A percentile compares a stretch with the other conserved stretches of the same genome.
Evolutionary conservation across 1,284 basidiomycete species (phyloP).

Genomic region (Puccinia horiana): DNA sequence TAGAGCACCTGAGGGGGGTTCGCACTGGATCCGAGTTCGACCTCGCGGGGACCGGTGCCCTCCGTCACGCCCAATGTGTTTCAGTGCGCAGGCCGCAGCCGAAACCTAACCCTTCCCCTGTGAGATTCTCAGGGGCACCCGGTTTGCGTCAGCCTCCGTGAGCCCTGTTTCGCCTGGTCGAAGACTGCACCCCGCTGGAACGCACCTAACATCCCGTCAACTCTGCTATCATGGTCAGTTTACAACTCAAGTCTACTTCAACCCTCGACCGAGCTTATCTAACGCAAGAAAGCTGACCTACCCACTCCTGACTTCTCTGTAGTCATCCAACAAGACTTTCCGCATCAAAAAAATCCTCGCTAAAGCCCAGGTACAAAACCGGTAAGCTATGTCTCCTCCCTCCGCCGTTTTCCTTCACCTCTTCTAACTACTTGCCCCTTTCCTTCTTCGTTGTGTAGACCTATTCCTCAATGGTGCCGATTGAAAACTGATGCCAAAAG

Average conservation of each 20-base stretch:
- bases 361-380: constrained; percentile 93
- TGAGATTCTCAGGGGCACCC: neutral
- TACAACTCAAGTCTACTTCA: neutral
- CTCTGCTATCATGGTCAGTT: constrained; percentile 5
- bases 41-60: too few species aligned
- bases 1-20: too few species aligned
- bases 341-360: constrained; percentile 93
- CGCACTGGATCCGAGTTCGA: too few species aligned
- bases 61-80: too few species aligned
- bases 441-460: constrained; percentile 62
- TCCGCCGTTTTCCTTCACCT: constrained; percentile 6
- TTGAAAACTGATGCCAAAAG: constrained; percentile 93
- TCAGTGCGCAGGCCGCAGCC: too few species aligned
- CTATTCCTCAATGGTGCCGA: constrained; percentile 98
- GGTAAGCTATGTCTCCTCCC: constrained; percentile 64
- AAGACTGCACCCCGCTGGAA: too few species aligned
- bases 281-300: neutral
- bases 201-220: neutral
- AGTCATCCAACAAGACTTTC: constrained; percentile 98
- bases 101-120: too few species aligned
- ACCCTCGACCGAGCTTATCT: neutral
- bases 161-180: too few species aligned
- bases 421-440: neutral
- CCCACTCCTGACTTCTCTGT: constrained; percentile 52
- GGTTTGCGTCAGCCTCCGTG: neutral